Base-by-base conservation (phyloP, 1,284 basidiomycete species). In the Ceratobasidium sp. region DNA sequence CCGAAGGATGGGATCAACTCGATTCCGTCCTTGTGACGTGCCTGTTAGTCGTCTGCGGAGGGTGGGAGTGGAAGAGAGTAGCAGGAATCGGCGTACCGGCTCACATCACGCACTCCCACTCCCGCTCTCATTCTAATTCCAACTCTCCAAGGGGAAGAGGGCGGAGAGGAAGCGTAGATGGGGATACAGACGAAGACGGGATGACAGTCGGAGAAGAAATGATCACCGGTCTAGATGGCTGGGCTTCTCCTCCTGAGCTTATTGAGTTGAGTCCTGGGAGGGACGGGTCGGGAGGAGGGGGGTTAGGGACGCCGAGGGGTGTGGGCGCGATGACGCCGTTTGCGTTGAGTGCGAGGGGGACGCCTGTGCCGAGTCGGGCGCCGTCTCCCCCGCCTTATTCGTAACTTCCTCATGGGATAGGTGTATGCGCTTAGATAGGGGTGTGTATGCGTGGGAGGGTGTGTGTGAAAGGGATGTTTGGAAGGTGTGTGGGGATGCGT, bases 1-100 rank as follows among this genome's bases (percentile, higher is more conserved):
- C 69, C 47, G 69, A 73, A 62, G 69, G 69, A 50, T 73, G 57
- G 57, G 69, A 73, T 33, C 29, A 51, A 36, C 69, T 73, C 57
- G 69, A 73, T 47, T 24, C 69, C 0, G 59, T 73, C 27, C 33
- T 73, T 9, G 15, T 73, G 7, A 73, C 69, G 5, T 31, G 69
- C 14, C 8, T 73, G 9, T 57, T 73, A 22, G 69, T 73, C 47
- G 45, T 73, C n/a, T 73, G 69, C 57, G 69, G 69, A 19, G 48
- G 57, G 33, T 57, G 62, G 17, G 69, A 73, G 17, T 73, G 69
- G 69, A 73, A 73, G 51, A 45, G 69, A 6, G 69, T 73, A 0
- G 56, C 69, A 11, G 69, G 69, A 19, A 73, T 73, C 41, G 69
- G 69, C 36, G 69, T 73, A 2, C 69, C 69, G 19, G 69, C 51